Base-by-base conservation (phyloP, 78 protist species). In the Diacronema lutheri region DNA sequence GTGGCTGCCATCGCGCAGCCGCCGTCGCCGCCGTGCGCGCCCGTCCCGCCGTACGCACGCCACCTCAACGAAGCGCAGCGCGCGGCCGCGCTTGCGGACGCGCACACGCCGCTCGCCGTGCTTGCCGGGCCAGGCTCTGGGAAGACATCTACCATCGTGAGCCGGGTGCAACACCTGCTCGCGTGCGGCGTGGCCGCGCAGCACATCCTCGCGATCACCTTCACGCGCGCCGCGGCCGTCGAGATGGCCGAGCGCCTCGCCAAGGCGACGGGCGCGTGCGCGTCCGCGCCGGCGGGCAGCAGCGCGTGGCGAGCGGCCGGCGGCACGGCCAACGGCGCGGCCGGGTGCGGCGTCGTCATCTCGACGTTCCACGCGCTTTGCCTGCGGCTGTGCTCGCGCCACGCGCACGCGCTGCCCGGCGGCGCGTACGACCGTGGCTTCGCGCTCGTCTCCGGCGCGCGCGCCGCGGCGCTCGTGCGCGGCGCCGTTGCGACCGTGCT, bases 201-300 rank as follows among this genome's bases (percentile, higher is more conserved):
- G 57, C 14, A 13, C 25, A 6, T 87, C 21, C 85, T 87, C 35
- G 74, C 72, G 9, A 31, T 87, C 65, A 87, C 90, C 19, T 87
- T 87, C 55, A 80, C 90, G 37, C 31, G 40, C 40, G 23, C 38
- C 1, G 90, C 90, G 23, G 74, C 84, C 50, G 20, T 10, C 11
- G 84, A 33, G 81, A 77, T 87, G 74, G 26, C 21, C 19, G 57
- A 1, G 33, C 65, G 90, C 23, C 50, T 69, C 31, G 33, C n/a
- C 29, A 19, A n/a, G n/a, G n/a, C n/a, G n/a, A n/a, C n/a, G 50
- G 16, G 50, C 50, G 50, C 50, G 50, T 44, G 50, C 50, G 16
- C 50, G 50, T 7, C 50, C 16, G 50, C 50, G 50, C 50, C 16
- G 16, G 50, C 50, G 50, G 50, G 16, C 16, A 3, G 50, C 50